Conservation (phyloP, 1,284 basidiomycete genomes). For the Marasmius fiardii region DNA sequence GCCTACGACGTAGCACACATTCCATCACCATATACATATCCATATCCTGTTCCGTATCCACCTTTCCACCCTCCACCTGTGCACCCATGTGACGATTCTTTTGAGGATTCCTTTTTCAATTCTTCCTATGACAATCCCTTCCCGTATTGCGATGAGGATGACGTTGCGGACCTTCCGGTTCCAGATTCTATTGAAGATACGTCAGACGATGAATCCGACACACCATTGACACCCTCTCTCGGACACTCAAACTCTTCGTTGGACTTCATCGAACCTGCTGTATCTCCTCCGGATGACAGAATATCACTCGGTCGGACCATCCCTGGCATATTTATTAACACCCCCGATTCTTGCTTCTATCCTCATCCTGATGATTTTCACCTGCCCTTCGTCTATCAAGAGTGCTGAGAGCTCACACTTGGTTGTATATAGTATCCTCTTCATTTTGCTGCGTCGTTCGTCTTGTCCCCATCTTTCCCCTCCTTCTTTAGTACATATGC, state of each 20-base stretch:
- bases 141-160: constrained; percentile 57
- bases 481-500: constrained; percentile 4
- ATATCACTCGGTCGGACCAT: constrained; percentile 39
- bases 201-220: constrained; percentile 79
- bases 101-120: constrained; percentile 31
- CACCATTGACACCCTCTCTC: constrained; percentile 58
- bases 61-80: constrained; percentile 54
- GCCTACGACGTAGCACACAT: constrained; percentile 48
- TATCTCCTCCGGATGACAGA: constrained; percentile 48
- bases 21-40: constrained; percentile 42
- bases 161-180: constrained; percentile 62
- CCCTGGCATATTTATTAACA: constrained; percentile 60
- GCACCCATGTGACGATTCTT: constrained; percentile 36
- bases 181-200: constrained; percentile 79
- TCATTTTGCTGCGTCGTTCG: constrained; percentile 7
- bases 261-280: constrained; percentile 43
- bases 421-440: constrained; percentile 9
- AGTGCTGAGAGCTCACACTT: constrained; percentile 52
- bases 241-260: constrained; percentile 44
- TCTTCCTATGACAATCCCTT: constrained; percentile 52
- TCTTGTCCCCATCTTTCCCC: constrained; percentile 10
- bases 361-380: constrained; percentile 46
- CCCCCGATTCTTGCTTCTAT: constrained; percentile 56
- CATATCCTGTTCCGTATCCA: constrained; percentile 61
- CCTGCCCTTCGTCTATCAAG: constrained; percentile 46